Evolutionary conservation across 2,329 filamentous ascomycete species (phyloP), one percentile per base, ranked within the genome.

Genomic region (Aspergillus tanneri): DNA sequence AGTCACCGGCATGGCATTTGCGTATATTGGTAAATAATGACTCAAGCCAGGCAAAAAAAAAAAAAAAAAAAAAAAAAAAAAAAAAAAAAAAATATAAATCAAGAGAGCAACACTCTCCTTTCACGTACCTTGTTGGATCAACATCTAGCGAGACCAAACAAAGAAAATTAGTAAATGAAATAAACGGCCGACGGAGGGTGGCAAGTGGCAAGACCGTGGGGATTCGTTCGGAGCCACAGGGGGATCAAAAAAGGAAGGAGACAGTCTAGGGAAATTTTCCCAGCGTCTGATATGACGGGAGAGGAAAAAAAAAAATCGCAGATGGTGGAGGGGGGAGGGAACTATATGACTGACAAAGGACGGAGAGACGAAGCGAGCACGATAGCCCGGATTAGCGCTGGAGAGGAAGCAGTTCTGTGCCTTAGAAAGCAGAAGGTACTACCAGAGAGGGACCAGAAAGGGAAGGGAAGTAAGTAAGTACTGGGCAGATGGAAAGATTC

Each of bases 41-140:
- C 2, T 10, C 16, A 16, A 2, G 30, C 8, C 5, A 11, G 12
- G 10, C 5, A 18, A 7, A 16, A 18, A 34, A 18, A 8, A 34
- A 34, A 11, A 5, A 18, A 18, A 16, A 34, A 34, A 18, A 10
- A 34, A 18, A 34, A n/a, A 32, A 12, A 14, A 32, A 16, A 32
- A 1, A 12, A 32, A 6, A 41, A 14, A 37, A 41, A 27, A 46
- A 49, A 43, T 25, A 37, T 43, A 23, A 18, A 45, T 36, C 27
- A 43, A 18, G 27, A 21, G 41, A 45, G 36, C n/a, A 9, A 16
- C 12, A 32, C 7, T 32, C 28, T 16, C 14, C 21, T 22, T 27
- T 24, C 21, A 43, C 56, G 35, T 57, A 58, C 56, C 54, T 55
- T 55, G 50, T 35, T 42, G 34, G 49, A 47, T 51, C 54, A 50